A percentile compares a stretch with the other conserved stretches of the same genome.
Evolutionary conservation across 2,329 filamentous ascomycete genomes (phyloP).

Genomic region (Aspergillus glaucus): DNA sequence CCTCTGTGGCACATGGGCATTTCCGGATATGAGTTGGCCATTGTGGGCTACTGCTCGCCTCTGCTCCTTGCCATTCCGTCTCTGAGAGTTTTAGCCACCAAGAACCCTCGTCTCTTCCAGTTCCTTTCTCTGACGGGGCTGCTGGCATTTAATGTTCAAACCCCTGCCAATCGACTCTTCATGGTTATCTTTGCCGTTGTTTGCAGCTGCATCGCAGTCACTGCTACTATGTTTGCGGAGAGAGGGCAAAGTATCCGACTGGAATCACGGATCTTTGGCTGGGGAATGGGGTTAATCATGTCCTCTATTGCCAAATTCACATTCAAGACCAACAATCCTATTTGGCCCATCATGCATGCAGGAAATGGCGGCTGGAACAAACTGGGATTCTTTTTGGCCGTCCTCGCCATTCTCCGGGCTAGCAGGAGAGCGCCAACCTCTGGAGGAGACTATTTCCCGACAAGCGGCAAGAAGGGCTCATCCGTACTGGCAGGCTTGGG

Average conservation of each 20-base stretch:
- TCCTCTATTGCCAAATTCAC: slow-evolving; percentile 90
- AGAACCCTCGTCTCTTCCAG: slow-evolving; percentile 65
- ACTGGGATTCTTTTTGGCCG: slow-evolving; percentile 66
- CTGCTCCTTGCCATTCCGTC: slow-evolving; percentile 66
- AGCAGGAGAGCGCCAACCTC: slow-evolving; percentile 58
- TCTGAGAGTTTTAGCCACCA: slow-evolving; percentile 61
- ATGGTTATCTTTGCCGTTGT: slow-evolving; percentile 73
- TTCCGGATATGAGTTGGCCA: slow-evolving; percentile 85
- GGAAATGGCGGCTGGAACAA: slow-evolving; percentile 91
- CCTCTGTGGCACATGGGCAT: slow-evolving; percentile 99
- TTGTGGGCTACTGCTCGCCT: slow-evolving; percentile 79
- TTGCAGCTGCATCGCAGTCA: slow-evolving; percentile 77
- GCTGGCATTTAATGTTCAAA: slow-evolving; percentile 67
- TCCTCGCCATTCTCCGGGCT: slow-evolving; percentile 69
- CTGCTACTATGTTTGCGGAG: slow-evolving; percentile 73
- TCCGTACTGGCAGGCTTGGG: slow-evolving; percentile 67
- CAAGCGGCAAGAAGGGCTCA: slow-evolving; percentile 58
- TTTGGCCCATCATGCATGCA: slow-evolving; percentile 91
- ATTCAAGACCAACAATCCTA: slow-evolving; percentile 88
- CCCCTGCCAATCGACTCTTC: slow-evolving; percentile 70
- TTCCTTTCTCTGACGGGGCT: slow-evolving; percentile 73
- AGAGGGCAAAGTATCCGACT: slow-evolving; percentile 66
- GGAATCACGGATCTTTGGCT: slow-evolving; percentile 75
- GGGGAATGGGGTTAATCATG: slow-evolving; percentile 71
- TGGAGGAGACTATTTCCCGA: slow-evolving; percentile 44